A percentile compares a stretch with the other conserved stretches of the same genome.
Evolutionary conservation across 2,329 filamentous ascomycete species (phyloP).

Genomic region (Venturiaceae sp.): DNA sequence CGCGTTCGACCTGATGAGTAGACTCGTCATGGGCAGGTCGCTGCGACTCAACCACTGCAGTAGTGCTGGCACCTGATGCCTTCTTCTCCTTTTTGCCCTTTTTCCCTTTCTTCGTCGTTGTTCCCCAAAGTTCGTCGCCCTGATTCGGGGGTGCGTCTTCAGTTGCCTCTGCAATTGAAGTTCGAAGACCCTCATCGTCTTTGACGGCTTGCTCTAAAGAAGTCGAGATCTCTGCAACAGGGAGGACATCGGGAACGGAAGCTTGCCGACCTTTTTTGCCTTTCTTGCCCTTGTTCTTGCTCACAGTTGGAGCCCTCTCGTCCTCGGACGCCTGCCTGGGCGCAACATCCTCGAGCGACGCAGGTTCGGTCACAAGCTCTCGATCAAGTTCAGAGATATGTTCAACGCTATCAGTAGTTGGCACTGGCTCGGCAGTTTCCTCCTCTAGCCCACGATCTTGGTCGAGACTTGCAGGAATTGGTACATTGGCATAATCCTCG

Average conservation of each 20-base stretch:
- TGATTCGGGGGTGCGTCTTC: background rate
- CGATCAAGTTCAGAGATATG: background rate
- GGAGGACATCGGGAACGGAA: background rate
- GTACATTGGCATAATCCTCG: background rate
- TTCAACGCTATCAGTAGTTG: background rate
- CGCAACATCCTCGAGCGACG: background rate
- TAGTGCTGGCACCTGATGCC: background rate
- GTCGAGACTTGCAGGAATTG: background rate
- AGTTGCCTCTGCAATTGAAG: background rate
- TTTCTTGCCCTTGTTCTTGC: background rate
- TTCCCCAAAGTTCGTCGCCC: background rate
- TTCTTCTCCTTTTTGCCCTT: constrained; percentile 7
- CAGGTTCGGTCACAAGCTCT: background rate
- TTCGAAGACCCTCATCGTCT: background rate
- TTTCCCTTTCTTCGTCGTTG: background rate
- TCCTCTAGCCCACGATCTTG: background rate
- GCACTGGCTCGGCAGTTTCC: background rate
- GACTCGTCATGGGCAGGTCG: background rate
- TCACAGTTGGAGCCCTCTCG: background rate
- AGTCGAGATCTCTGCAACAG: background rate
- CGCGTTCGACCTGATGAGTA: background rate
- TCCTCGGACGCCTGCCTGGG: background rate
- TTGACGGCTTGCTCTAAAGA: background rate
- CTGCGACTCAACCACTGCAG: background rate
- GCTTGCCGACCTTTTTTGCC: background rate